Evolutionary conservation across 2,329 filamentous ascomycete species (phyloP), one percentile per base, ranked within the genome.

Genomic region (Rhytidhysteron rufulum): DNA sequence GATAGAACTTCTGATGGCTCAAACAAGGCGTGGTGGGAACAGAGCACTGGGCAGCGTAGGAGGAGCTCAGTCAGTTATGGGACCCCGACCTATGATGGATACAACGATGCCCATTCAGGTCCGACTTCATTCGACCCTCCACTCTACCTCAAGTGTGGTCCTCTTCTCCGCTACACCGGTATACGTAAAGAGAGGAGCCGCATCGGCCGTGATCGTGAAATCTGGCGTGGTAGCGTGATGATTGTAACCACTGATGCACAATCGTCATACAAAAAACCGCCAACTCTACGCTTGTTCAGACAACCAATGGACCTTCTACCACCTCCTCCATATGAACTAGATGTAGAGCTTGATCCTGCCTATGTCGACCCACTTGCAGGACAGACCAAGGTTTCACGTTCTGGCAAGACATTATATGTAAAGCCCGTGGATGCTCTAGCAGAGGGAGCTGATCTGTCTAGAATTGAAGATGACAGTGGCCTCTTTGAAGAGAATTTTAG

Each of bases 141-240:
- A 3, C 67, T 98, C 27, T 90, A 87, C 60, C 73, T 98, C 39
- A 90, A 89, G 65, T 95, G 91, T 57, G 93, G 93, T 0, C 93
- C 93, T 5, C 71, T 98, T 17, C 70, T 98, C 47, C 82, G 93
- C 44, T 98, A 95, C 62, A 91, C 85, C 40, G 93, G 94, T 16
- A 80, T 95, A 31, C 80, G 84, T 30, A 74, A 74, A 29, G 80
- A 95, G 34, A 53, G 45, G 16, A 56, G 43, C 37, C 47, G 47
- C n/a, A 61, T 50, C 62, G 57, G 48, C 31, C 44, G 57, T 49
- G 82, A 88, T 31, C 78, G 81, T 37, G 88, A 95, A 54, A 82
- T 91, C 16, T 98, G 93, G 93, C 81, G 90, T 62, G 93, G 93
- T 4, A 94, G 82, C 44, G 77, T 97, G 42, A 89, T 98, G 88